These are phyloP conservation scores for Paracamarosporium sp. DNA, from an alignment of 2,329 filamentous ascomycete genomes.

Conservation along the genomic window DNA sequence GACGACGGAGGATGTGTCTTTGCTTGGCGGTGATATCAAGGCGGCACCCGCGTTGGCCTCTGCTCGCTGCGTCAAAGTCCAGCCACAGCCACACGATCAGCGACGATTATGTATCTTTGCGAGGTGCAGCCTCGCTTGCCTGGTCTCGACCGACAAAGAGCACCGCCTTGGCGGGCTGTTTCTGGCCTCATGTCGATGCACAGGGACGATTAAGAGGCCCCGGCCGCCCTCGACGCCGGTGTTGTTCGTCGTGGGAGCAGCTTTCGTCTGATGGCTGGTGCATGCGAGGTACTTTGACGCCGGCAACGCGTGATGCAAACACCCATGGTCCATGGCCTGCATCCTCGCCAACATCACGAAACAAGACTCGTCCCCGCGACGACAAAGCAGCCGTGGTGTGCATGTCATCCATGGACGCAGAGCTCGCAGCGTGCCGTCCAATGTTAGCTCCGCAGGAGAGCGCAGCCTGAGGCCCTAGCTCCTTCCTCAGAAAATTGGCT, in stretches of 20 bases:
- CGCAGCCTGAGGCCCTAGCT: constrained; percentile 20
- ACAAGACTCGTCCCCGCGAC: neutral
- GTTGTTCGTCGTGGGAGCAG: too few species aligned
- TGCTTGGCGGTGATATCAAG: constrained; percentile 26
- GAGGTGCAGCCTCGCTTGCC: neutral
- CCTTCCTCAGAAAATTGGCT: constrained; percentile 26
- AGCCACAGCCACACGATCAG: constrained; percentile 11
- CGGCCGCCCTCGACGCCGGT: too few species aligned
- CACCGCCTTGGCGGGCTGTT: constrained; percentile 10
- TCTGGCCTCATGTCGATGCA: neutral
- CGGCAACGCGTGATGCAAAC: neutral
- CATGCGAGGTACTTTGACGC: neutral
- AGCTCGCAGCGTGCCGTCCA: neutral
- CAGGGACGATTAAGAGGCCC: neutral
- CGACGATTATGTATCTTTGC: neutral
- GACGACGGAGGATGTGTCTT: constrained; percentile 28
- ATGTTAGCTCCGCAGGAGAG: neutral
- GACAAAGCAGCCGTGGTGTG: neutral
- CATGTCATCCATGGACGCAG: neutral
- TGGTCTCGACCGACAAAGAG: constrained; percentile 9
- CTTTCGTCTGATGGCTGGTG: neutral
- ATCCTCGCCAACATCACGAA: neutral
- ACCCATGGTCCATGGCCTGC: neutral
- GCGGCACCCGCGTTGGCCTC: neutral
- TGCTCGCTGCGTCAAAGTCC: neutral